Evolutionary conservation across 768 basidiomycete genomes (phyloP).

Genomic region (Suillus spraguei): DNA sequence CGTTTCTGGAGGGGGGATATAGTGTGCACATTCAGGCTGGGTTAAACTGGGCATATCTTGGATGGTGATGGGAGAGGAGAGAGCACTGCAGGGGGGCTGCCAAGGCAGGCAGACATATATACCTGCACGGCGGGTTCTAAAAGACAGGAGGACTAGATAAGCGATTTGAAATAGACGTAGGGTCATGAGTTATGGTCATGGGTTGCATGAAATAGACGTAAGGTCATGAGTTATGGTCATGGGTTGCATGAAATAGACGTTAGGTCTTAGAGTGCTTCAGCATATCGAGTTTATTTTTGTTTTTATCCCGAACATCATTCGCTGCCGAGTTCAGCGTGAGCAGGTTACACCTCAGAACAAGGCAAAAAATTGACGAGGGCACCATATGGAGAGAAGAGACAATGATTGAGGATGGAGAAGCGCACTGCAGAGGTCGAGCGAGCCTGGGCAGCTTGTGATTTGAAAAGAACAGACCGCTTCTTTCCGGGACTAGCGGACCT

Average conservation of each 20-base stretch:
- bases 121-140: too few relatives aligned
- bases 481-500: too few relatives aligned
- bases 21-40: slow-evolving; percentile 34
- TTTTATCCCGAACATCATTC: neutral
- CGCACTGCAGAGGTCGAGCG: too few relatives aligned
- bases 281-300: neutral
- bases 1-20: slow-evolving; percentile 32
- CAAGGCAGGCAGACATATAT: neutral
- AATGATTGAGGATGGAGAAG: too few relatives aligned
- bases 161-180: neutral
- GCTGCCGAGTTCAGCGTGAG: too few relatives aligned
- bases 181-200: too few relatives aligned
- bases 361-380: neutral
- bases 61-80: too few relatives aligned
- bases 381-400: too few relatives aligned
- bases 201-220: neutral
- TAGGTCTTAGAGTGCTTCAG: neutral
- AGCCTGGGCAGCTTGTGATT: too few relatives aligned
- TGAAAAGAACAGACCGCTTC: too few relatives aligned
- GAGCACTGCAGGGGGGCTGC: neutral
- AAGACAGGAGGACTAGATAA: neutral
- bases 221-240: too few relatives aligned
- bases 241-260: neutral
- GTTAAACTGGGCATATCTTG: slow-evolving; percentile 20
- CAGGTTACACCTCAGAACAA: too few relatives aligned